These are phyloP conservation scores for Colletotrichum sp. DNA, from an alignment of 2,329 filamentous ascomycete genomes.

Conservation along the genomic window DNA sequence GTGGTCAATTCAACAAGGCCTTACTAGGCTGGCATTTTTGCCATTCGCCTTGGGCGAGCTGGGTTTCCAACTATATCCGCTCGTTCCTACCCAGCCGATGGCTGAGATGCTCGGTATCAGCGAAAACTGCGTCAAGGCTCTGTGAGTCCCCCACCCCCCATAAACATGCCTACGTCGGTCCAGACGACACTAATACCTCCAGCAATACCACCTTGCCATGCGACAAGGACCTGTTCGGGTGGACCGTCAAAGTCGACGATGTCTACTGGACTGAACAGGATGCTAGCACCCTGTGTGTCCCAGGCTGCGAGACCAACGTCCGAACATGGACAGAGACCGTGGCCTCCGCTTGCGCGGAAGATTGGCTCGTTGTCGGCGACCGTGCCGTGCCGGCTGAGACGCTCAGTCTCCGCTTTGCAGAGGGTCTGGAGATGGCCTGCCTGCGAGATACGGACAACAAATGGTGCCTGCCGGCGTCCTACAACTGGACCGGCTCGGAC, in stretches of 20 bases:
- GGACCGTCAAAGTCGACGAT: slow-evolving; percentile 7
- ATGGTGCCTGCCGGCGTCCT: slow-evolving; percentile 2
- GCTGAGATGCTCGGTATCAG: background rate
- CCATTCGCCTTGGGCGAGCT: background rate
- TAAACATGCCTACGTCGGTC: background rate
- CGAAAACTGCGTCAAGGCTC: background rate
- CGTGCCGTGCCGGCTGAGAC: slow-evolving; percentile 7
- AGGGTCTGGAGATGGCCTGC: background rate
- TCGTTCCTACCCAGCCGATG: background rate
- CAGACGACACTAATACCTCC: background rate
- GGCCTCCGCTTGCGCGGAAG: background rate
- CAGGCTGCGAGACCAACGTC: background rate
- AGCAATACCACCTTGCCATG: slow-evolving; percentile 5
- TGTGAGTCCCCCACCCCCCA: background rate
- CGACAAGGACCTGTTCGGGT: background rate
- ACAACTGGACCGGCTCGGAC: slow-evolving; percentile 18
- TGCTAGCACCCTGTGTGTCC: background rate
- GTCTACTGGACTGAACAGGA: slow-evolving; percentile 5
- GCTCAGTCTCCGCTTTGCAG: background rate
- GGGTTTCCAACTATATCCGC: background rate
- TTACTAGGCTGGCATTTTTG: background rate
- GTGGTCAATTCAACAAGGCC: background rate
- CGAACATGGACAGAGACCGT: background rate
- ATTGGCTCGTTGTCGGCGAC: background rate
- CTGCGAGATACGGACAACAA: background rate